Evolutionary conservation across 2,329 filamentous ascomycete species (phyloP), one percentile per base, ranked within the genome.

Genomic region (Harringtonia aguacate): DNA sequence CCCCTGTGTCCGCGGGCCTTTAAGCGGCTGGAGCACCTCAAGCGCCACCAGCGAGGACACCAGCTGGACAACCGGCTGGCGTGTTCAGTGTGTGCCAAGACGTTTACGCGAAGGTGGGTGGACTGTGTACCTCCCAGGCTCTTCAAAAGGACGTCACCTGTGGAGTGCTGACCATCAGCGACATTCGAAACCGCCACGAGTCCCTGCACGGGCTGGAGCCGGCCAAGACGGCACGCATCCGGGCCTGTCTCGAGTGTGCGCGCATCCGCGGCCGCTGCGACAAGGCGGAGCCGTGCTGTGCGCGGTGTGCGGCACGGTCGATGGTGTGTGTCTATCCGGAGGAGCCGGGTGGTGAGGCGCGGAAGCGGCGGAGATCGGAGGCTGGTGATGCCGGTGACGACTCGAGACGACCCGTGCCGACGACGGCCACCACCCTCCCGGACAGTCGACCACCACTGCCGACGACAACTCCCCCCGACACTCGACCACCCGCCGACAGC

Each of bases 21-120:
- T 49, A 58, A 58, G 43, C 48, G 56, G 40, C 50, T 53, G 3
- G 57, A 60, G 44, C 57, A 60, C 40, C 47, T 60, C 27, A 58
- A 56, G 47, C 52, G 57, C 41, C 56, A 59, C 34, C 53, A 58
- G 41, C 55, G 55, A 14, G 53, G 53, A 15, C 56, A 60, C 29
- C 49, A 56, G 27, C 52, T 48, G 15, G 44, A 51, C 39, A 54
- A 52, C 10, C 50, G 48, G 18, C 56, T 58, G 36, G 42, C 50
- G 8, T 60, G 57, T 20, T 51, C 52, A 14, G 48, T 54, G 17
- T 60, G 57, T 45, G 46, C 47, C 43, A 60, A 60, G 48, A 52
- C 52, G 15, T 60, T 60, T 43, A 50, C 56, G 12, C 50, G 57
- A 39, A 59, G 57, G 56, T 58, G 45, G 44, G 50, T 35, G 17